These are phyloP conservation scores for Fraxinus xanthoxyloides DNA, from an alignment of 305 asterid genomes.

Conservation along the genomic window DNA sequence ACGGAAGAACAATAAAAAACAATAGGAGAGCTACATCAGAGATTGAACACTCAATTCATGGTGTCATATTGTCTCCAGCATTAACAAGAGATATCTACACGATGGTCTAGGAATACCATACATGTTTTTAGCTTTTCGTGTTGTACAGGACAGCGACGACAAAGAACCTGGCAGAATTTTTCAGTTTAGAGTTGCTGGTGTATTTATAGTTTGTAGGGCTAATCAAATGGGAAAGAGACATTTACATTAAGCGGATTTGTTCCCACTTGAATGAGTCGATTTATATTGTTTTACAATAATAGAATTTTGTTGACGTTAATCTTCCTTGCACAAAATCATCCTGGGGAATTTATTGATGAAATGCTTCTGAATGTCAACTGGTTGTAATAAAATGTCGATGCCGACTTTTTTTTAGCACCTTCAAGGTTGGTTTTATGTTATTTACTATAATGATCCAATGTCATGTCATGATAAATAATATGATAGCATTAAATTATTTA, in stretches of 20 bases:
- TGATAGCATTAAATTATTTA: neutral
- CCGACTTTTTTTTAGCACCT: neutral
- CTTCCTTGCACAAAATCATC: neutral
- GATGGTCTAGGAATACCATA: neutral
- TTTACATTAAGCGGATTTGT: neutral
- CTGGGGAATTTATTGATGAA: neutral
- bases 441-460: neutral
- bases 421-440: neutral
- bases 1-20: conserved; percentile 40
- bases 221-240: neutral
- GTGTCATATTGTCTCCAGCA: neutral
- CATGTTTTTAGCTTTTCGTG: neutral
- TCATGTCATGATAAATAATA: neutral
- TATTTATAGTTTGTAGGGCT: neutral
- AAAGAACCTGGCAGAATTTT: neutral
- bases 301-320: neutral
- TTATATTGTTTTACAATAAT: neutral
- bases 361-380: neutral
- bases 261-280: neutral
- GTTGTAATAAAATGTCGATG: neutral
- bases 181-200: neutral
- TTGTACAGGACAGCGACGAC: neutral
- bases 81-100: neutral
- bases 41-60: neutral
- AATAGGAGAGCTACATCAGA: neutral